phyloP scores from a whole-genome alignment of 257 asterid genomes.

The Verbascum thapsus region DNA sequence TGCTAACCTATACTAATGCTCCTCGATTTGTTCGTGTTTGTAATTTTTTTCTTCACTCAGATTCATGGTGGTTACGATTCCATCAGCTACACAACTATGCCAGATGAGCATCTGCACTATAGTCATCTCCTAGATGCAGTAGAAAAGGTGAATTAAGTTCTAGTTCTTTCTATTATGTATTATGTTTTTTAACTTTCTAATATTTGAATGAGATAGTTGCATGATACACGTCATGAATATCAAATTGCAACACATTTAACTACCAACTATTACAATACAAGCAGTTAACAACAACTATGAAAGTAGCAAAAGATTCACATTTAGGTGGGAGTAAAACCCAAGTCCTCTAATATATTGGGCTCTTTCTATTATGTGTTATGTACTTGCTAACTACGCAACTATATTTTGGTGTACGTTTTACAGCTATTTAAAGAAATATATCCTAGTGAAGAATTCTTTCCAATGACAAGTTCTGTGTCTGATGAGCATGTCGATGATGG shows the following conservation, averaged over 20 bases:
- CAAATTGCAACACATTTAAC: too few species aligned
- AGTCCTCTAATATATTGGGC: too few species aligned
- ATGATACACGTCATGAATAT: too few species aligned
- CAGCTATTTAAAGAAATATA: conserved; percentile 64
- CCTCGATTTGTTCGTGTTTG: conserved; percentile 1
- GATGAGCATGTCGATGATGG: conserved; percentile 44
- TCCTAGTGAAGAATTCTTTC: conserved; percentile 63
- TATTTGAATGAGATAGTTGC: too few species aligned
- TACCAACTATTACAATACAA: too few species aligned
- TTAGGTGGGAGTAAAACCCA: too few species aligned
- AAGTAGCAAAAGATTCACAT: too few species aligned
- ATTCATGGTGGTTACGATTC: conserved; percentile 47
- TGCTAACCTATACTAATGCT: too few species aligned
- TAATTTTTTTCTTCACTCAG: conserved; percentile 28
- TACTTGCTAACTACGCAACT: conserved; percentile 18
- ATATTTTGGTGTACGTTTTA: conserved; percentile 22
- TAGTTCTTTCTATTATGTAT: conserved; percentile 7
- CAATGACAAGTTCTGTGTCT: conserved; percentile 37
- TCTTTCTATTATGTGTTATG: neutral
- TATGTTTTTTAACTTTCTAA: conserved; percentile 12
- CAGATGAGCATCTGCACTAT: conserved; percentile 74
- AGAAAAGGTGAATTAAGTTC: conserved; percentile 46
- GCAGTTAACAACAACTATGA: too few species aligned
- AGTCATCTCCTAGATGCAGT: conserved; percentile 57
- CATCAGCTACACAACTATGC: conserved; percentile 53